Evolutionary conservation across 2,329 filamentous ascomycete species (phyloP).

Genomic region (Reticulascus tulasneorum): DNA sequence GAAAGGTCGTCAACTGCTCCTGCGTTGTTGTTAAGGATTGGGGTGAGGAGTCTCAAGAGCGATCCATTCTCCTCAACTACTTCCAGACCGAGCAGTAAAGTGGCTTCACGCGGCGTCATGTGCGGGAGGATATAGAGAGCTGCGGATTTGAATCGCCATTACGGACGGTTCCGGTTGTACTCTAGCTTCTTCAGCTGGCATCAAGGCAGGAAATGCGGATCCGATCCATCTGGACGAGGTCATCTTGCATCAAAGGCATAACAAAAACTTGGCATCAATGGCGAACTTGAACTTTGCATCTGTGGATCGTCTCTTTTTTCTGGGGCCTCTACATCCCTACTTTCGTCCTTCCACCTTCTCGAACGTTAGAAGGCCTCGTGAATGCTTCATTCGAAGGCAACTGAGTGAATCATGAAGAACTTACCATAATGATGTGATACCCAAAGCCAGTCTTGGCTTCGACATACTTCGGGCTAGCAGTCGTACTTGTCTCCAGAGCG

Average conservation of each 20-base stretch:
- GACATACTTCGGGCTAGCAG: constrained; percentile 58
- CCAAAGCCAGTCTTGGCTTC: constrained; percentile 73
- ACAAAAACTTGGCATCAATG: constrained; percentile 26
- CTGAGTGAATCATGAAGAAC: constrained; percentile 9
- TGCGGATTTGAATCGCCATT: constrained; percentile 10
- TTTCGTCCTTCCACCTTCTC: constrained; percentile 37
- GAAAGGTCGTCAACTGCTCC: constrained; percentile 99
- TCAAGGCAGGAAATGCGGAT: constrained; percentile 30
- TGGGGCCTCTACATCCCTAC: too few relatives aligned
- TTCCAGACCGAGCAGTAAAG: constrained; percentile 86
- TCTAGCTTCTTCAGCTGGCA: constrained; percentile 45
- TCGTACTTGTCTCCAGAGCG: constrained; percentile 62
- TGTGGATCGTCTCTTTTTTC: too few relatives aligned
- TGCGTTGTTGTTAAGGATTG: constrained; percentile 99
- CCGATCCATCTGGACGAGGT: constrained; percentile 27
- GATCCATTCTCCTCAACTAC: constrained; percentile 99
- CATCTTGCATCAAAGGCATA: constrained; percentile 29
- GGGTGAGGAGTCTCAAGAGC: constrained; percentile 99
- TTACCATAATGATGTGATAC: constrained; percentile 77
- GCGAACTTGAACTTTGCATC: constrained; percentile 10
- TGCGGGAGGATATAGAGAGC: constrained; percentile 13
- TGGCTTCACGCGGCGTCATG: constrained; percentile 26
- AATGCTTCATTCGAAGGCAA: neutral
- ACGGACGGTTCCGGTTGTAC: constrained; percentile 36
- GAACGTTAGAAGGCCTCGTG: constrained; percentile 1